phyloP scores from a whole-genome alignment of 352 stramenopile genomes.

The Globisporangium lucens region DNA sequence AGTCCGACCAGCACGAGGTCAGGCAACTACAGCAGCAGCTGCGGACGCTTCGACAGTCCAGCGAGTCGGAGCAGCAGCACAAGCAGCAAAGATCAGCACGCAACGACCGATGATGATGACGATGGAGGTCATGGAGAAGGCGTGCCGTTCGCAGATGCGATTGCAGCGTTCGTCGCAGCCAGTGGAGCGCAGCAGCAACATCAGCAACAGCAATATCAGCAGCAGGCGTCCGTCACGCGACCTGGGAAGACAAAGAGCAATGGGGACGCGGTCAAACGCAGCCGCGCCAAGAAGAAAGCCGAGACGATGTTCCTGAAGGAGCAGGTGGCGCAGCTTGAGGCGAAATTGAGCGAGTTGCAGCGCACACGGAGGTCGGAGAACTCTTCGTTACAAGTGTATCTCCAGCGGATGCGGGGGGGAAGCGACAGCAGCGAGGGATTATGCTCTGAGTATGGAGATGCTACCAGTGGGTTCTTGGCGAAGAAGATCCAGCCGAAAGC shows the following conservation, averaged over 20 bases:
- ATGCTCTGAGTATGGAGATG: too few species aligned
- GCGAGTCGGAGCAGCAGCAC: too few species aligned
- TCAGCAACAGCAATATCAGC: not conserved
- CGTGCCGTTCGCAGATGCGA: too few species aligned
- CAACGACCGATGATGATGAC: too few species aligned
- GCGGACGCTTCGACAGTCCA: not conserved
- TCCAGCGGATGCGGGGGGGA: not conserved
- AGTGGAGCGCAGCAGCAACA: too few species aligned
- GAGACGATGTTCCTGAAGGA: not conserved
- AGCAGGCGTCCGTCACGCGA: not conserved
- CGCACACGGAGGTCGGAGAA: not conserved
- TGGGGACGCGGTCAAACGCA: not conserved
- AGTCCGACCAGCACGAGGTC: not conserved
- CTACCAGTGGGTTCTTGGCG: too few species aligned
- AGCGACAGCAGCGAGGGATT: too few species aligned
- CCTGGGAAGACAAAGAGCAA: not conserved
- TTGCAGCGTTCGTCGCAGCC: too few species aligned
- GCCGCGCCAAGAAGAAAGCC: conserved; percentile 10
- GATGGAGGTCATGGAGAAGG: too few species aligned
- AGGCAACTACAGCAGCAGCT: too few species aligned
- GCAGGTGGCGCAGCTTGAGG: conserved; percentile 6
- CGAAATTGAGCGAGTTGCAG: not conserved
- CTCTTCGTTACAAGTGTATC: conserved; percentile 3
- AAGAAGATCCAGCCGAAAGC: not conserved
- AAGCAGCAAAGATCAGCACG: too few species aligned